phyloP scores from a whole-genome alignment of 2,329 filamentous ascomycete species.

The Davidsoniella neocaledoniae region DNA sequence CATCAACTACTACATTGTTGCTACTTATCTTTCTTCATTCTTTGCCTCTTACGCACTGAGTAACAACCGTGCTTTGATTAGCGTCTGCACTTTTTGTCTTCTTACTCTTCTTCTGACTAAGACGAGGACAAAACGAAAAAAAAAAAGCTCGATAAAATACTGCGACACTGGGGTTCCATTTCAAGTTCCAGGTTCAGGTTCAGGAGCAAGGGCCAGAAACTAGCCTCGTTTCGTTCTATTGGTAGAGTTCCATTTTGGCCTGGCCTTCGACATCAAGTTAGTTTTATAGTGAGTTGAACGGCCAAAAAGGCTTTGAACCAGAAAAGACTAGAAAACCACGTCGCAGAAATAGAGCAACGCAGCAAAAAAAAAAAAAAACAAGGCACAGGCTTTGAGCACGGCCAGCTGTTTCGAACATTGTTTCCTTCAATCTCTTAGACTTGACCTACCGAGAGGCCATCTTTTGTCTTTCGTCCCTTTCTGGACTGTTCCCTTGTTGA shows the following conservation, averaged over 20 bases:
- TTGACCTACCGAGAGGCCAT: neutral
- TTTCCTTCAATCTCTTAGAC: conserved; percentile 5
- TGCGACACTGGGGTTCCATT: conserved; percentile 6
- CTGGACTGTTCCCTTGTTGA: too few relatives aligned
- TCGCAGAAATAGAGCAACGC: too few relatives aligned
- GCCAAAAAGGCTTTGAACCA: too few relatives aligned
- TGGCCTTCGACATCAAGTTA: neutral
- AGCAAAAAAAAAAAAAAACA: too few relatives aligned
- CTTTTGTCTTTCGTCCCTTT: too few relatives aligned
- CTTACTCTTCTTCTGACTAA: neutral
- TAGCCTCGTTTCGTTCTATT: conserved; percentile 12
- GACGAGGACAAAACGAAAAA: neutral
- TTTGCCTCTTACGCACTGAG: neutral
- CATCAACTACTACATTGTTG: neutral
- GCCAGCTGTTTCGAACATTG: neutral
- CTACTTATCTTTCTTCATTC: neutral
- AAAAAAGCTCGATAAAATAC: neutral
- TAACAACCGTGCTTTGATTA: neutral
- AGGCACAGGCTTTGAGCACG: too few relatives aligned
- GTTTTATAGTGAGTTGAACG: neutral
- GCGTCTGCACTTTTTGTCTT: neutral
- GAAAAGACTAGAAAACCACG: too few relatives aligned
- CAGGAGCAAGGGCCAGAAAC: conserved; percentile 12
- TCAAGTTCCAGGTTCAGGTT: conserved; percentile 13
- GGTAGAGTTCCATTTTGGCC: conserved; percentile 7